Evolutionary conservation across 768 basidiomycete genomes (phyloP).

Genomic region (Hortiboletus flavorubellus): DNA sequence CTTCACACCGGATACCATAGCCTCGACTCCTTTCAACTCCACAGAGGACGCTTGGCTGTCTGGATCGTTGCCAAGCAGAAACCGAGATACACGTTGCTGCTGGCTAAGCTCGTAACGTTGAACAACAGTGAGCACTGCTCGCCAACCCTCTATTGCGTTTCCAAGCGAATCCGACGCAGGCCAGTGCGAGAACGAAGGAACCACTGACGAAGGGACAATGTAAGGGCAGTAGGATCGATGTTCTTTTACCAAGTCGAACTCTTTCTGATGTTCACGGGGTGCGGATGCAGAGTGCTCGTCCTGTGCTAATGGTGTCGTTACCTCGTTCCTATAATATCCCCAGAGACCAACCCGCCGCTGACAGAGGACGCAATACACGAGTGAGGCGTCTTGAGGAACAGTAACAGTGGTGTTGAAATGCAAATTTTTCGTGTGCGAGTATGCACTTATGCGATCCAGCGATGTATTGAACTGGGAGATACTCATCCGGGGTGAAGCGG

Average conservation of each 20-base stretch:
- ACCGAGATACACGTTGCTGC: conserved; percentile 43
- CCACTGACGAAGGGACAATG: conserved; percentile 61
- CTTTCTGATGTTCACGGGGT: conserved; percentile 34
- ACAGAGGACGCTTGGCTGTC: conserved; percentile 34
- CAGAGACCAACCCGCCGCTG: conserved; percentile 79
- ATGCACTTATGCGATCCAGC: conserved; percentile 8
- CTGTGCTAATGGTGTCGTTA: conserved; percentile 2
- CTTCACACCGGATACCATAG: conserved; percentile 79
- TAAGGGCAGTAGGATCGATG: conserved; percentile 89
- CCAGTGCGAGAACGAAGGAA: conserved; percentile 51
- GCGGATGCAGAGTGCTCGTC: conserved; percentile 20
- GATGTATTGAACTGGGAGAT: conserved; percentile 17
- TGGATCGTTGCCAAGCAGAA: conserved; percentile 11
- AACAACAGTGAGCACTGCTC: conserved; percentile 68
- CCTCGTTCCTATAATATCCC: conserved; percentile 50
- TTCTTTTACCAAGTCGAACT: conserved; percentile 74
- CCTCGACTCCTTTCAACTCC: conserved; percentile 52
- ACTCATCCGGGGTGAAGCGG: conserved; percentile 20
- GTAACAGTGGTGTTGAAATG: not conserved
- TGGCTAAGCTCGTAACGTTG: conserved; percentile 63
- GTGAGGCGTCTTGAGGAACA: conserved; percentile 40
- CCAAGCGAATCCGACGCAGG: conserved; percentile 22
- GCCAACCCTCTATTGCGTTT: conserved; percentile 65
- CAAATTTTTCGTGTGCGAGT: conserved; percentile 6
- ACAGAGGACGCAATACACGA: conserved; percentile 66